Percentiles rank a stretch among this genome's conserved stretches.
Conservation (phyloP, 352 stramenopile species). For the Globisporangium middletonii region DNA sequence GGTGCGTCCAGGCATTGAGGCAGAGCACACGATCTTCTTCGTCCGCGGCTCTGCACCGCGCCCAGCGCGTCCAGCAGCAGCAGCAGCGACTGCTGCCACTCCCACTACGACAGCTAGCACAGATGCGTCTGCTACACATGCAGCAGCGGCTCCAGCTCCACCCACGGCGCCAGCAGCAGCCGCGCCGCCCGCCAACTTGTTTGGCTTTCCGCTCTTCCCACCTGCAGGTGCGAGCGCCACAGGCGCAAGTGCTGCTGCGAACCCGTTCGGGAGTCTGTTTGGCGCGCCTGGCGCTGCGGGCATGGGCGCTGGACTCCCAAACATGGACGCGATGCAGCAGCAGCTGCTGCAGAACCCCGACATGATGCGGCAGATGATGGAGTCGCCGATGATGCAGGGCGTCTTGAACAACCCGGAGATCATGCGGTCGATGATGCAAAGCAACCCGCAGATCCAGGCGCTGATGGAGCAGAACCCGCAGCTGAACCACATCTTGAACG, state of each 20-base stretch:
- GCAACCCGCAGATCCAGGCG: slow-evolving; percentile 94
- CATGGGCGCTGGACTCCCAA: slow-evolving; percentile 28
- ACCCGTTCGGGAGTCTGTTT: slow-evolving; percentile 58
- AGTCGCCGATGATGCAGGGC: slow-evolving; percentile 89
- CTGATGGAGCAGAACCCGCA: slow-evolving; percentile 95
- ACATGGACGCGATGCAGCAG: slow-evolving; percentile 83
- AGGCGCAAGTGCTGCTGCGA: slow-evolving; percentile 18
- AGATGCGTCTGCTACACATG: slow-evolving; percentile 12
- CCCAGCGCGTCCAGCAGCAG: slow-evolving; percentile 11
- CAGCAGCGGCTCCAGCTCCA: slow-evolving; percentile 14
- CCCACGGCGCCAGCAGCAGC: slow-evolving; percentile 11
- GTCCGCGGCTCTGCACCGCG: slow-evolving; percentile 59
- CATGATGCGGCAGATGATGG: slow-evolving; percentile 86
- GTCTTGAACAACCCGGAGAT: slow-evolving; percentile 95
- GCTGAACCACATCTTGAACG: slow-evolving; percentile 93
- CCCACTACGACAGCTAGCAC: slow-evolving; percentile 9
- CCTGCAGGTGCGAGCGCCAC: slow-evolving; percentile 11
- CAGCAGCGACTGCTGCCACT: slow-evolving; percentile 18
- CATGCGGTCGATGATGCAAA: slow-evolving; percentile 94
- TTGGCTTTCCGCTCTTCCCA: slow-evolving; percentile 46
- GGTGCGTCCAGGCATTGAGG: slow-evolving; percentile 44
- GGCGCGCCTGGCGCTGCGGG: slow-evolving; percentile 9
- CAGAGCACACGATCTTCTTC: slow-evolving; percentile 82
- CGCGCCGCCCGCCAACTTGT: slow-evolving; percentile 32
- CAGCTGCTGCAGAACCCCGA: slow-evolving; percentile 87